Conservation (phyloP, 441 rosid genomes). For the Populus hybrid region DNA sequence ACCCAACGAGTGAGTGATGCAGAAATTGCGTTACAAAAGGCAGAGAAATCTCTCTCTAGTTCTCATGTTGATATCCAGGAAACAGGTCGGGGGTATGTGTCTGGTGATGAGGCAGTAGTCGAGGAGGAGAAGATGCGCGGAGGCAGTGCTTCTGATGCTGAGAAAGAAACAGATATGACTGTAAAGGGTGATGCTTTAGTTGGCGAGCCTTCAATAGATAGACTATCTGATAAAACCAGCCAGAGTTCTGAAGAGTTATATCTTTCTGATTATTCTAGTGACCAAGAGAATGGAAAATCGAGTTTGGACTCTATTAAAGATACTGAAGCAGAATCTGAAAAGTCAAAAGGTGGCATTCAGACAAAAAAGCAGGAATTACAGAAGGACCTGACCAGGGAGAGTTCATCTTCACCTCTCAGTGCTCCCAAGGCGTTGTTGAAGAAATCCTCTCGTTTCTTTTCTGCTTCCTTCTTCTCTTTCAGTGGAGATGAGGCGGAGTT, state of each 20-base stretch:
- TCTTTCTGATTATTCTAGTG: conserved; percentile 48
- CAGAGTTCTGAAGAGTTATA: conserved; percentile 44
- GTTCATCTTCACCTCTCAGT: conserved; percentile 39
- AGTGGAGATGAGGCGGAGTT: conserved; percentile 65
- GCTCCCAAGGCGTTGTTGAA: conserved; percentile 73
- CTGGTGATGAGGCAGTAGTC: conserved; percentile 38
- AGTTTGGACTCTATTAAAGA: conserved; percentile 49
- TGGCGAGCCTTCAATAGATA: conserved; percentile 36
- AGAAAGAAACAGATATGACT: conserved; percentile 41
- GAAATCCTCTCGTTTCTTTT: conserved; percentile 95
- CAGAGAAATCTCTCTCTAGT: conserved; percentile 55
- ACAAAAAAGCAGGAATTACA: conserved; percentile 64
- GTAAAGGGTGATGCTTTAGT: conserved; percentile 43
- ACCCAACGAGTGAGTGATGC: conserved; percentile 65
- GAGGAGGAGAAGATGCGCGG: conserved; percentile 41
- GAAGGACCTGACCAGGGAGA: conserved; percentile 70
- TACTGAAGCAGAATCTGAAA: conserved; percentile 66
- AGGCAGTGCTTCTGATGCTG: conserved; percentile 32
- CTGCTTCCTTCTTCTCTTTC: conserved; percentile 99
- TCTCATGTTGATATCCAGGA: conserved; percentile 48
- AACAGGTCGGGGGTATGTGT: conserved; percentile 36
- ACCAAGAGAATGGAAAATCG: conserved; percentile 58
- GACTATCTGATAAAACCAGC: conserved; percentile 40
- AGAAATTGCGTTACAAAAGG: conserved; percentile 75
- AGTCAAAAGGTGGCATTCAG: conserved; percentile 55